Evolutionary conservation across 1,284 basidiomycete species (phyloP), one percentile per base, ranked within the genome.

Genomic region (Rhodotorula mucilaginosa): DNA sequence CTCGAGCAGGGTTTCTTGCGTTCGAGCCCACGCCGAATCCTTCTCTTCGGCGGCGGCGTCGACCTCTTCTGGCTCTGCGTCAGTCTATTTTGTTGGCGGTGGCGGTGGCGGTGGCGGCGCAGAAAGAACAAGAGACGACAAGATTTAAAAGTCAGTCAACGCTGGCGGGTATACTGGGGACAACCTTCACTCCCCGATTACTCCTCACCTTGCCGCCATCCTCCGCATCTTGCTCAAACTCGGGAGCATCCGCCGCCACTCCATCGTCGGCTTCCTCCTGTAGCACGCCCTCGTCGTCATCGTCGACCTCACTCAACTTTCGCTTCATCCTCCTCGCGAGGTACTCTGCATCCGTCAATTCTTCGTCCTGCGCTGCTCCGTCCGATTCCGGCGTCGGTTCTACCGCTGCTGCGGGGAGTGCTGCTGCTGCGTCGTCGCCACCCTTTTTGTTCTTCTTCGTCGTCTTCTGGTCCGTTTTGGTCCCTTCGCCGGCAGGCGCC

Each of bases 1-100:
- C 69, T 87, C 86, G 34, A 90, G 83, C 68, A 97, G 74, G 75
- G 78, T 61, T 76, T 63, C n/a, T 7, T 52, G 34, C 4, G 59
- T 47, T 73, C 57, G 71, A 47, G 86, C 84, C 46, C 44, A 59
- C 23, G 44, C 29, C 49, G 49, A 19, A 4, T 21, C 49, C 21
- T 52, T 13, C 12, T 51, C 51, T 5, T 15, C 58, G 23, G 58
- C 39, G n/a, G 2, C 58, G 15, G 23, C 58, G 21, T 49, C 47
- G 29, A 26, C 29, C 4, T 61, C 58, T 26, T 59, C 58, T 13
- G 39, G 58, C 5, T 5, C n/a, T 23, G 39, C 23, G 16, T 19
- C 31, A n/a, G n/a, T 12, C 18, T 46, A 5, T 26, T 12, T 23
- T 16, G 44, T 0, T 2, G 44, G 48, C 19, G 19, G 48, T 49